Evolutionary conservation across 2,329 filamentous ascomycete species (phyloP), one percentile per base, ranked within the genome.

Genomic region (Colletotrichum lini): DNA sequence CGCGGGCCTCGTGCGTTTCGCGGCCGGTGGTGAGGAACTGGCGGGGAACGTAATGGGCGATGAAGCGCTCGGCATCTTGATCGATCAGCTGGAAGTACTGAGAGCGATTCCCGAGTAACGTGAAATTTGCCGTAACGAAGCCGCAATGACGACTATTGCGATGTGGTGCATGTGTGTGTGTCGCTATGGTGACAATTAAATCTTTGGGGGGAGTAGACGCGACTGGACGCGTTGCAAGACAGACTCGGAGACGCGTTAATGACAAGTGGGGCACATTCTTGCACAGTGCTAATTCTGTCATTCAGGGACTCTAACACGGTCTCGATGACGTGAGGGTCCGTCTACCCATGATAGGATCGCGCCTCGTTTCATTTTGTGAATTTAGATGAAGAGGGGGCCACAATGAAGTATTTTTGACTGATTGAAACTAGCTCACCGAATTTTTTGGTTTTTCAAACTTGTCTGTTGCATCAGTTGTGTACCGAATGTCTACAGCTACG

Each of bases 1-100:
- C 73, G 84, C 82, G 56, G 79, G 79, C 73, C 77, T 77, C 59
- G 80, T 73, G 72, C 82, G 81, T 73, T 83, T 84, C 40, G 78
- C 70, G 2, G 77, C 73, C 1, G 76, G 77, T 50, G 80, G 80
- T 47, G 80, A 75, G 30, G 89, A 88, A 76, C 84, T 89, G 8
- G 83, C 80, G 2, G 89, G 88, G 70, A 89, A 89, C 35, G 83
- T 77, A 23, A 90, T 80, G 2, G 90, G 88, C 16, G 91, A 91
- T 8, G 91, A 91, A 49, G 88, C 84, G 47, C 87, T 84, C 35
- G 89, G 82, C 90, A 93, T 92, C 53, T 62, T 69, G 69, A 8
- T 3, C 21, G 1, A 8, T 26, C 7, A 18, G 8, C 26, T 47
- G 16, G 9, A 42, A 2, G 8, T 21, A 26, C 12, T 13, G 6